These are phyloP conservation scores for Clarireedia hainanense DNA, from an alignment of 2,329 filamentous ascomycete species.

Conservation along the genomic window DNA sequence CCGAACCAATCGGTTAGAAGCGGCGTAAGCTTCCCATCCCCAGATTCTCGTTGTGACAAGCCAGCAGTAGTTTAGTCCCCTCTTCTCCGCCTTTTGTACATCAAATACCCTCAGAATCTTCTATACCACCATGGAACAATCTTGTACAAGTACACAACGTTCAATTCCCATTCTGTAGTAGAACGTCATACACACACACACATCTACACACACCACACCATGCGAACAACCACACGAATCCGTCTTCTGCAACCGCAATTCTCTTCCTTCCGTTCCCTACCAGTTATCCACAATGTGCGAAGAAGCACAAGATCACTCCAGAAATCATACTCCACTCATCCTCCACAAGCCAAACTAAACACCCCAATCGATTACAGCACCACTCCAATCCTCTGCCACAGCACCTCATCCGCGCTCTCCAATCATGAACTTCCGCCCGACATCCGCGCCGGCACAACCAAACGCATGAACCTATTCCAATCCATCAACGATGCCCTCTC, in stretches of 20 bases:
- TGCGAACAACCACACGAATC: constrained; percentile 1
- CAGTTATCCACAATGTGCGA: neutral
- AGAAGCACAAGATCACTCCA: neutral
- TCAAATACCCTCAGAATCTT: neutral
- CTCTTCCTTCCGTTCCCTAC: neutral
- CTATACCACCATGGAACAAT: neutral
- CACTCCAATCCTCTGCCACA: constrained; percentile 75
- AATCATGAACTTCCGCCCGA: constrained; percentile 64
- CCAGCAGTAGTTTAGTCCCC: neutral
- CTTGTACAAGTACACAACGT: neutral
- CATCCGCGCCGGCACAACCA: constrained; percentile 61
- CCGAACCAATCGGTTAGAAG: neutral
- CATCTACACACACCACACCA: neutral
- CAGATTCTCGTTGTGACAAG: neutral
- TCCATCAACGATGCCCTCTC: constrained; percentile 86
- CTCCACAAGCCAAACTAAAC: constrained; percentile 63
- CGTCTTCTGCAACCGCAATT: neutral
- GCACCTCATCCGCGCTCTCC: constrained; percentile 60
- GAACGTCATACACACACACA: constrained; percentile 2
- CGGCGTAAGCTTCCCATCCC: constrained; percentile 1
- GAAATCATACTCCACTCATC: constrained; percentile 29
- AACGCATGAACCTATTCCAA: constrained; percentile 89
- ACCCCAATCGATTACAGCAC: constrained; percentile 79
- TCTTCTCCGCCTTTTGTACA: neutral
- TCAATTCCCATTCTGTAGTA: neutral